Evolutionary conservation across 805 yeast species (phyloP).

Genomic region (Wickerhamomyces strasburgensis): DNA sequence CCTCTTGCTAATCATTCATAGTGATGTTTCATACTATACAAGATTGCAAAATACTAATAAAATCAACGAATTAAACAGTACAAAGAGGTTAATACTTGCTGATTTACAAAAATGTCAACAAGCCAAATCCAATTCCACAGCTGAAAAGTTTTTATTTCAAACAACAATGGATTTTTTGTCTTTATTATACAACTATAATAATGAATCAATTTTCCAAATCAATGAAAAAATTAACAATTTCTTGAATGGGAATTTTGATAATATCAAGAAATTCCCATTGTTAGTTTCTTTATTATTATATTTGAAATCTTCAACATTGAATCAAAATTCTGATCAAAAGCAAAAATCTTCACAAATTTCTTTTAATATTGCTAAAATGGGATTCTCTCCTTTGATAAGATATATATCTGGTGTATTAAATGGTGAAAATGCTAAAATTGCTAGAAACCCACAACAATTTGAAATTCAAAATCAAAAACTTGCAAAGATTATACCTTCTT

Average conservation of each 20-base stretch:
- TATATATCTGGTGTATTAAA: constrained; percentile 23
- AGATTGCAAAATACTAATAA: constrained; percentile 2
- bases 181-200: constrained; percentile 14
- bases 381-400: constrained; percentile 21
- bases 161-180: constrained; percentile 9
- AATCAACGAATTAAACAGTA: constrained; percentile 3
- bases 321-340: constrained; percentile 25
- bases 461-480: constrained; percentile 22
- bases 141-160: constrained; percentile 12
- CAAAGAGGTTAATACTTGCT: constrained; percentile 4
- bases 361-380: constrained; percentile 24
- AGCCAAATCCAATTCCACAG: constrained; percentile 6
- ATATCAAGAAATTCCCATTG: constrained; percentile 18
- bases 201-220: constrained; percentile 15
- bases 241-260: constrained; percentile 10
- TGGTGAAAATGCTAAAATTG: constrained; percentile 17
- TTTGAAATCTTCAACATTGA: constrained; percentile 20
- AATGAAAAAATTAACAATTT: constrained; percentile 8
- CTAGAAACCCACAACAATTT: constrained; percentile 22
- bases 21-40: constrained; percentile 10
- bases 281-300: constrained; percentile 20
- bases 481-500: constrained; percentile 10
- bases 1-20: constrained; percentile 11
- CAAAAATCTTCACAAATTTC: constrained; percentile 26
- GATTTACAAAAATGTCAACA: constrained; percentile 3